These are phyloP conservation scores for Firmiana major DNA, from an alignment of 345 rosid genomes.

Conservation along the genomic window DNA sequence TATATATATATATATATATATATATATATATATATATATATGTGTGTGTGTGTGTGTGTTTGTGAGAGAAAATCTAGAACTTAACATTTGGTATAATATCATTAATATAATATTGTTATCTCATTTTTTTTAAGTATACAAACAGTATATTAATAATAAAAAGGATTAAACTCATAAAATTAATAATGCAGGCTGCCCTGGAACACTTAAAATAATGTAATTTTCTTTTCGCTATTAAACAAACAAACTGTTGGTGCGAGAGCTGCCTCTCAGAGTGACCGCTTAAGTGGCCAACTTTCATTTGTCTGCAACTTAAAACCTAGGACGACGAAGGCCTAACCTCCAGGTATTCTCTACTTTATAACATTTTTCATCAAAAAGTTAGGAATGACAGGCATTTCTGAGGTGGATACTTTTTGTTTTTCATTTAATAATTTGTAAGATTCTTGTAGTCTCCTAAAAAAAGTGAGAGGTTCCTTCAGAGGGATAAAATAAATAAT, in stretches of 20 bases:
- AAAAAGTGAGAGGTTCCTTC: neutral
- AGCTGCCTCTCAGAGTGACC: neutral
- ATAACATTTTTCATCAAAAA: neutral
- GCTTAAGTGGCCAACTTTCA: conserved; percentile 23
- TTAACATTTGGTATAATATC: too few relatives aligned
- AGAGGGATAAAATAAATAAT: neutral
- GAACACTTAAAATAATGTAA: neutral
- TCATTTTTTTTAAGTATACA: too few relatives aligned
- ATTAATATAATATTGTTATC: too few relatives aligned
- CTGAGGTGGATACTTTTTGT: conserved; percentile 13
- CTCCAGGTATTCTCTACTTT: conserved; percentile 15
- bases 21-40: too few relatives aligned
- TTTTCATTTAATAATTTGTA: neutral
- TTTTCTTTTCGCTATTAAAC: neutral
- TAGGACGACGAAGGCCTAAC: conserved; percentile 24
- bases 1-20: too few relatives aligned
- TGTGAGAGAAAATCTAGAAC: too few relatives aligned
- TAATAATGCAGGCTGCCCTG: too few relatives aligned
- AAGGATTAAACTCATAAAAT: too few relatives aligned
- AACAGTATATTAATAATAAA: too few relatives aligned
- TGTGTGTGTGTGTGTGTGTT: too few relatives aligned
- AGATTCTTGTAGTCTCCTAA: neutral
- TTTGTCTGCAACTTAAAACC: conserved; percentile 25
- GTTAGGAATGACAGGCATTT: conserved; percentile 3
- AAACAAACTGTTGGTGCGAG: neutral